Percentiles rank a stretch among this genome's conserved stretches.
Conservation (phyloP, 345 rosid genomes). For the Pugionium cornutum region DNA sequence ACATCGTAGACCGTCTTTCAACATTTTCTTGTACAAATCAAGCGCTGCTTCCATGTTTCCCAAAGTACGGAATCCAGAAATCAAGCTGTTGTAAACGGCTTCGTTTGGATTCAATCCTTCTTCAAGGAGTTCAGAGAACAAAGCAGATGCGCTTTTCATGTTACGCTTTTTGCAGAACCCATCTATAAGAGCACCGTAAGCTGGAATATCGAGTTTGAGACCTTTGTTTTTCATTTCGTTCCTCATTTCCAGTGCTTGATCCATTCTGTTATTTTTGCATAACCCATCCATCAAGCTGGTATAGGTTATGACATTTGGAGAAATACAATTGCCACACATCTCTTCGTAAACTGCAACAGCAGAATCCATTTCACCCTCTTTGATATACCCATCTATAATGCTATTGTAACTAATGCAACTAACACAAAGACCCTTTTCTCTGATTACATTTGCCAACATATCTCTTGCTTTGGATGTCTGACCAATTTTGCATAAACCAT, state of each 20-base stretch:
- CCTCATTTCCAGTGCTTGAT: slow-evolving; percentile 38
- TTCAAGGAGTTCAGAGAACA: slow-evolving; percentile 62
- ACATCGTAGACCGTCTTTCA: slow-evolving; percentile 52
- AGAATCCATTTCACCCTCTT: slow-evolving; percentile 54
- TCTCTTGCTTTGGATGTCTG: slow-evolving; percentile 57
- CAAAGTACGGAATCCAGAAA: slow-evolving; percentile 59
- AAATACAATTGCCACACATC: slow-evolving; percentile 57
- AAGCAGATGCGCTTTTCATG: slow-evolving; percentile 56
- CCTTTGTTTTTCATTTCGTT: slow-evolving; percentile 51
- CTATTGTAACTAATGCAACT: slow-evolving; percentile 58
- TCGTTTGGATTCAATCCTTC: slow-evolving; percentile 61
- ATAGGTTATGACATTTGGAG: slow-evolving; percentile 65
- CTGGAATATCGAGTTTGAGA: slow-evolving; percentile 53
- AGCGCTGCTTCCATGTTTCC: slow-evolving; percentile 71
- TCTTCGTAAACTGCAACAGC: slow-evolving; percentile 54
- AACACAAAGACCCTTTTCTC: slow-evolving; percentile 48
- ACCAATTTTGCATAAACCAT: slow-evolving; percentile 68
- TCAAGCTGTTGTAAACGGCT: slow-evolving; percentile 60
- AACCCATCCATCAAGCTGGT: slow-evolving; percentile 63
- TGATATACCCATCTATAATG: slow-evolving; percentile 66
- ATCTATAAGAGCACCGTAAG: slow-evolving; percentile 57
- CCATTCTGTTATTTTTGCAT: slow-evolving; percentile 32
- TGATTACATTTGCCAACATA: slow-evolving; percentile 46
- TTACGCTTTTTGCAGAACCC: slow-evolving; percentile 63
- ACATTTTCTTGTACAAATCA: slow-evolving; percentile 60